phyloP scores from a whole-genome alignment of 2,329 filamentous ascomycete genomes.

The Aspergillus pseudotamarii region DNA sequence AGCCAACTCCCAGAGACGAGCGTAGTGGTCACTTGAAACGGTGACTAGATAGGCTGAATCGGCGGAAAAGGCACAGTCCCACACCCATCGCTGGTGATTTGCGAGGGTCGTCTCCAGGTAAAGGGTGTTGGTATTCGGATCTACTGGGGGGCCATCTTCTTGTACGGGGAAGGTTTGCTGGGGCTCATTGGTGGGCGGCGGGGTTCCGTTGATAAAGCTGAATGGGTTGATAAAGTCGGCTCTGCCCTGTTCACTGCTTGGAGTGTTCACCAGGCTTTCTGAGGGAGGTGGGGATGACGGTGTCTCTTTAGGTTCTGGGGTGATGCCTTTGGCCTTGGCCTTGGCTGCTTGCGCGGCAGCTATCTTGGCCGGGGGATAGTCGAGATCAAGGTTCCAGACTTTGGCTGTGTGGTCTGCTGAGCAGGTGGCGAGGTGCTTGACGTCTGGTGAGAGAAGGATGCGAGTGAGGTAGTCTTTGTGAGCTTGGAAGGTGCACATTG shows the following conservation, averaged over 20 bases:
- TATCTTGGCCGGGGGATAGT: constrained; percentile 47
- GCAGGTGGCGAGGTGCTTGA: constrained; percentile 91
- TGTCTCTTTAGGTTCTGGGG: constrained; percentile 16
- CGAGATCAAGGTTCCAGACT: constrained; percentile 91
- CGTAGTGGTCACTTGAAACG: constrained; percentile 91
- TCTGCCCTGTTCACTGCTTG: constrained; percentile 25
- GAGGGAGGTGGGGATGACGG: constrained; percentile 21
- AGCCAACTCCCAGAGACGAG: constrained; percentile 83
- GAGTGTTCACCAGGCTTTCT: constrained; percentile 24
- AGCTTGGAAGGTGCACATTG: constrained; percentile 84
- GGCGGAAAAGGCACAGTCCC: constrained; percentile 94
- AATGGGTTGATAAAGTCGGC: constrained; percentile 27
- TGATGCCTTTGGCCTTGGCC: constrained; percentile 19
- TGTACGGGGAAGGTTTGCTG: constrained; percentile 38
- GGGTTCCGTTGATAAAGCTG: constrained; percentile 30
- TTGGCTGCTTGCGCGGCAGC: constrained; percentile 29
- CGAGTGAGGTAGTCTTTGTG: constrained; percentile 93
- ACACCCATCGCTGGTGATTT: constrained; percentile 93
- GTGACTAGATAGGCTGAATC: constrained; percentile 93
- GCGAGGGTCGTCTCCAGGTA: constrained; percentile 84
- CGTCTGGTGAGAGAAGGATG: constrained; percentile 87
- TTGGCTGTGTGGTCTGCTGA: constrained; percentile 92
- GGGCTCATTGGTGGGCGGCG: constrained; percentile 29
- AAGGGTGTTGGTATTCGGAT: constrained; percentile 57
- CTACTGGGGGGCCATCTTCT: constrained; percentile 44